These are phyloP conservation scores for Gloeopeniophorella convolvens DNA, from an alignment of 768 basidiomycete species.

Conservation along the genomic window DNA sequence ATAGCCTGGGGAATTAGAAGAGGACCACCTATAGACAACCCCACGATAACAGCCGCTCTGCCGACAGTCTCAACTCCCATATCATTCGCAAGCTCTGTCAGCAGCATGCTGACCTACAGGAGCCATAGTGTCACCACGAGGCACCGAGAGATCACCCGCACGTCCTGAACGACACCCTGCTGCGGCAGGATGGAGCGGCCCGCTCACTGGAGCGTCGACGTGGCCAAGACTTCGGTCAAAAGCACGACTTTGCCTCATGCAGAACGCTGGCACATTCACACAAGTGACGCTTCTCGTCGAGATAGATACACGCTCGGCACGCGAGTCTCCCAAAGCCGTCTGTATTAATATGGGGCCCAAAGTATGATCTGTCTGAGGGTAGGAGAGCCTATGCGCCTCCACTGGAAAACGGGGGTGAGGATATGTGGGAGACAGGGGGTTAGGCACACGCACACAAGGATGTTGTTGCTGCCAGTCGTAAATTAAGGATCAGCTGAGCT, in stretches of 20 bases:
- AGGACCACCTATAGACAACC: neutral
- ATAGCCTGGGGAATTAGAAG: conserved; percentile 22
- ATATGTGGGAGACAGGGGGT: neutral
- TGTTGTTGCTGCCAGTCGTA: conserved; percentile 70
- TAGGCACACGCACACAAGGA: conserved; percentile 76
- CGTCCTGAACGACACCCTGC: neutral
- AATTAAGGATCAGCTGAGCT: conserved; percentile 18
- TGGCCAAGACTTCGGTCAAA: neutral
- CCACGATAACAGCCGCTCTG: neutral
- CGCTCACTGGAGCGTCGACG: neutral
- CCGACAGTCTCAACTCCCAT: too few species aligned
- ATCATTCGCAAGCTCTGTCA: neutral
- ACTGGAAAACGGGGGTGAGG: conserved; percentile 35
- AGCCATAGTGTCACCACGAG: neutral
- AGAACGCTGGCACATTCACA: neutral
- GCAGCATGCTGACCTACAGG: neutral
- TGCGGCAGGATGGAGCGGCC: neutral
- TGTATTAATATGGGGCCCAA: conserved; percentile 16
- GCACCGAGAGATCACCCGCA: neutral
- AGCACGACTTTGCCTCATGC: neutral
- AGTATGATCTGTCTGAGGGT: neutral
- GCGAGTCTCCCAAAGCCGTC: neutral
- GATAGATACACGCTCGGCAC: neutral
- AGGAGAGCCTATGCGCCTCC: conserved; percentile 58
- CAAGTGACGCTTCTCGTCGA: neutral